These are phyloP conservation scores for Hypericum androsaemum DNA, from an alignment of 345 rosid genomes.

Conservation along the genomic window DNA sequence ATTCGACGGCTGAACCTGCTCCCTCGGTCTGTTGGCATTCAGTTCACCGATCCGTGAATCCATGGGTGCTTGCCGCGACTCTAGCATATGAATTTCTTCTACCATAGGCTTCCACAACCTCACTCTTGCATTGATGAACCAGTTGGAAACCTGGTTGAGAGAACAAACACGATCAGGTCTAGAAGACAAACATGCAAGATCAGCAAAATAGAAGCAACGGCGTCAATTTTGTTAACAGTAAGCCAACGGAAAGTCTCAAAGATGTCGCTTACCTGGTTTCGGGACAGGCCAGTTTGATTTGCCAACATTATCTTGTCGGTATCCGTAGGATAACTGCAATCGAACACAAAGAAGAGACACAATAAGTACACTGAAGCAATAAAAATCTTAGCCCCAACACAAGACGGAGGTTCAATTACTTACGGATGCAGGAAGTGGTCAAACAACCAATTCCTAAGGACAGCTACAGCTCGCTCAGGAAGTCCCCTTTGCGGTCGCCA, in stretches of 20 bases:
- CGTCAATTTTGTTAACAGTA: too few species aligned
- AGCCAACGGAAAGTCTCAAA: too few species aligned
- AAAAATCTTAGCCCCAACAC: background rate
- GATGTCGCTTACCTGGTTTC: slow-evolving; percentile 56
- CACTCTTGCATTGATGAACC: slow-evolving; percentile 93
- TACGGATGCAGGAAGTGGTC: slow-evolving; percentile 28
- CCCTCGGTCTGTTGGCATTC: slow-evolving; percentile 23
- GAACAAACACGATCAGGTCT: background rate
- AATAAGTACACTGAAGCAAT: background rate
- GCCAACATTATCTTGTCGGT: slow-evolving; percentile 86
- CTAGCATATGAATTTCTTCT: slow-evolving; percentile 79
- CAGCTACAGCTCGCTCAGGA: slow-evolving; percentile 21
- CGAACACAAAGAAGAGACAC: background rate
- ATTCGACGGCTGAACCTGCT: slow-evolving; percentile 19
- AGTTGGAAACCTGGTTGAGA: slow-evolving; percentile 59
- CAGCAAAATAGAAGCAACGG: background rate
- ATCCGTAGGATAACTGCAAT: slow-evolving; percentile 72
- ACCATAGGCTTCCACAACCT: slow-evolving; percentile 98
- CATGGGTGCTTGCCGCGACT: slow-evolving; percentile 56
- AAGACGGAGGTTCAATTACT: background rate
- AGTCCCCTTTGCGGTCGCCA: slow-evolving; percentile 25
- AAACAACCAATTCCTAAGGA: slow-evolving; percentile 21
- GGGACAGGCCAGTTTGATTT: slow-evolving; percentile 80
- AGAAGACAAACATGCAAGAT: background rate
- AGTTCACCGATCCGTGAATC: slow-evolving; percentile 38